Evolutionary conservation across 352 stramenopile species (phyloP).

Genomic region (Phytophthora aleatoria): DNA sequence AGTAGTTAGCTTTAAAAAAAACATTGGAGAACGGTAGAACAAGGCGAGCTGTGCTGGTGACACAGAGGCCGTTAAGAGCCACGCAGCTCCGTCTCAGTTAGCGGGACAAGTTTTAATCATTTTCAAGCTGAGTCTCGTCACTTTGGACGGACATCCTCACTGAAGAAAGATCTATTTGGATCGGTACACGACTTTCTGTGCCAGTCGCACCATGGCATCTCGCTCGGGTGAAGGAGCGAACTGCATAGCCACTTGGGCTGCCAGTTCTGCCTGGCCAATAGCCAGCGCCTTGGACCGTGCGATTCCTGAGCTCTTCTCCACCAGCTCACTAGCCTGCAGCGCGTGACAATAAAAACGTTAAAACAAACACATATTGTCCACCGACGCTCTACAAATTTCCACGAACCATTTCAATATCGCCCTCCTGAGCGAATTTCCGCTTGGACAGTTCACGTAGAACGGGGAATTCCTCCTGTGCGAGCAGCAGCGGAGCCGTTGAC

Average conservation of each 20-base stretch:
- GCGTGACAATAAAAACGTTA: conserved; percentile 21
- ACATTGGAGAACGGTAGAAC: conserved; percentile 1
- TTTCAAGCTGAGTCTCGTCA: conserved; percentile 15
- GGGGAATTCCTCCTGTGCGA: conserved; percentile 94
- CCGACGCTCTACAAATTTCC: neutral
- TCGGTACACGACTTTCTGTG: conserved; percentile 87
- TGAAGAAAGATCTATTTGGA: conserved; percentile 73
- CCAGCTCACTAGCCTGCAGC: conserved; percentile 78
- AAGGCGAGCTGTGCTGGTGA: conserved; percentile 1
- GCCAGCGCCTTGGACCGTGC: conserved; percentile 94
- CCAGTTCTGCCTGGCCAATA: conserved; percentile 95
- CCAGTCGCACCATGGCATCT: conserved; percentile 87
- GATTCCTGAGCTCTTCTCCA: conserved; percentile 93
- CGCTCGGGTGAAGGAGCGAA: conserved; percentile 81
- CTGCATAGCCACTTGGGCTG: conserved; percentile 92
- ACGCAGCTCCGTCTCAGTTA: conserved; percentile 5
- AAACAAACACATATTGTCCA: conserved; percentile 7
- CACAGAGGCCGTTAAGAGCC: neutral
- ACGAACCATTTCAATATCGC: conserved; percentile 91
- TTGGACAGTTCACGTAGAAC: conserved; percentile 88
- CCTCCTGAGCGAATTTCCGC: conserved; percentile 92
- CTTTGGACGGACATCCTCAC: conserved; percentile 5
- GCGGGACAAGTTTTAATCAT: conserved; percentile 27
- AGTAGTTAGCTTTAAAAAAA: neutral
- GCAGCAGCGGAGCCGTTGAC: conserved; percentile 96